Conservation (phyloP, 2,329 filamentous ascomycete species). For the Diaporthe sp. region DNA sequence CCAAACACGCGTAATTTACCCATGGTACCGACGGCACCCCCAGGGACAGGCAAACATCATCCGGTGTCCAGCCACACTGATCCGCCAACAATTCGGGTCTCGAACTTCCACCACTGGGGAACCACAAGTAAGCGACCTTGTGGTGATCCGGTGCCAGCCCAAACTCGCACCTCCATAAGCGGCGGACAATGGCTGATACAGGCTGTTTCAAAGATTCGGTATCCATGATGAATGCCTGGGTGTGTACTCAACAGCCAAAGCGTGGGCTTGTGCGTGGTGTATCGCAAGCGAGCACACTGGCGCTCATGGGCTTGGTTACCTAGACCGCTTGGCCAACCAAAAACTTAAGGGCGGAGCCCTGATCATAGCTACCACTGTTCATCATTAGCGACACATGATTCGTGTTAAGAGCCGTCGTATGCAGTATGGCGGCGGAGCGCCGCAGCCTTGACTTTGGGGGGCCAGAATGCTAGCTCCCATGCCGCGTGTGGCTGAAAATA, state of each 20-base stretch:
- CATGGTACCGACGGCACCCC: background rate
- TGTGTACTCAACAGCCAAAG: background rate
- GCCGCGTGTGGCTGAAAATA: conserved; percentile 16
- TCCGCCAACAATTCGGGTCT: conserved; percentile 4
- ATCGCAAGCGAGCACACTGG: conserved; percentile 11
- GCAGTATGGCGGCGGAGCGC: conserved; percentile 26
- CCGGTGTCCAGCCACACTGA: conserved; percentile 23
- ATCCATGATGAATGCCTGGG: conserved; percentile 8
- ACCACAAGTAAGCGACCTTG: background rate
- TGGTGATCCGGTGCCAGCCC: conserved; percentile 3
- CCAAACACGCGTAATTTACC: conserved; percentile 17
- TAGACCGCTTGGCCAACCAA: conserved; percentile 15
- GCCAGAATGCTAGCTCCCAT: conserved; percentile 2
- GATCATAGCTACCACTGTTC: conserved; percentile 2
- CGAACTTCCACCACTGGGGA: conserved; percentile 25
- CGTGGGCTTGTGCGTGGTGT: conserved; percentile 3
- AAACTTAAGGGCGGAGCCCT: background rate
- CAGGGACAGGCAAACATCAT: conserved; percentile 8
- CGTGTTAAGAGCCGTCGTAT: conserved; percentile 22
- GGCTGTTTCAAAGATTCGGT: conserved; percentile 24
- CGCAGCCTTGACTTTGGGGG: conserved; percentile 25
- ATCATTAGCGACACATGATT: conserved; percentile 30
- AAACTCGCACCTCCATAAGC: background rate
- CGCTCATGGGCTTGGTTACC: background rate
- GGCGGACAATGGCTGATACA: conserved; percentile 10